phyloP scores from a whole-genome alignment of 2,329 filamentous ascomycete species.

The Dichotomopilus funicola region DNA sequence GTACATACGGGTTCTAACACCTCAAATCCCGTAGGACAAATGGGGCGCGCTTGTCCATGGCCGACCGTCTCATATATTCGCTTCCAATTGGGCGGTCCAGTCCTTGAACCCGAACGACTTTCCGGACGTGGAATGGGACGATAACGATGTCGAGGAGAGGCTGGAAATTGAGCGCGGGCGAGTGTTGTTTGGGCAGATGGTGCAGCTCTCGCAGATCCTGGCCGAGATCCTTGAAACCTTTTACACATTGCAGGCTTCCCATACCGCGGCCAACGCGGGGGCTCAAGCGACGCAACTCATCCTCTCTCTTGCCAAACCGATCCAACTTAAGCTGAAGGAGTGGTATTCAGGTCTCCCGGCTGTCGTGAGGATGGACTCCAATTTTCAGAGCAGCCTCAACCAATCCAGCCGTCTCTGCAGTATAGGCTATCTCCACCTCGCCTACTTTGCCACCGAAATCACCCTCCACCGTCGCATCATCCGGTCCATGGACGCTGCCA shows the following conservation, averaged over 20 bases:
- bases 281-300: constrained; percentile 65
- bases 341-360: constrained; percentile 69
- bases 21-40: constrained; percentile 53
- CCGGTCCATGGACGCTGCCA: constrained; percentile 56
- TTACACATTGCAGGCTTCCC: constrained; percentile 72
- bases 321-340: constrained; percentile 75
- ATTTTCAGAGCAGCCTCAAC: constrained; percentile 37
- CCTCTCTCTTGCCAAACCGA: constrained; percentile 69
- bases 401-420: constrained; percentile 46
- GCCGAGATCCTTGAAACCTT: constrained; percentile 77
- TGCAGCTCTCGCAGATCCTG: constrained; percentile 67
- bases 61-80: constrained; percentile 68
- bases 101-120: constrained; percentile 62
- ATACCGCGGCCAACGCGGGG: constrained; percentile 59
- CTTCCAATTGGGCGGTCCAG: constrained; percentile 69
- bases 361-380: constrained; percentile 59
- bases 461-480: constrained; percentile 88
- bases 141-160: constrained; percentile 54
- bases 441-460: constrained; percentile 91
- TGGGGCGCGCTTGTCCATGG: constrained; percentile 84
- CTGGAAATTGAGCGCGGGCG: constrained; percentile 61
- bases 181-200: constrained; percentile 67
- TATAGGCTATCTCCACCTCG: constrained; percentile 76
- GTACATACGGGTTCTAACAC: constrained; percentile 25
- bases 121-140: constrained; percentile 62